Base-by-base conservation (phyloP, 1,139 yeast species). In the Eremothecium sinecaudum region DNA sequence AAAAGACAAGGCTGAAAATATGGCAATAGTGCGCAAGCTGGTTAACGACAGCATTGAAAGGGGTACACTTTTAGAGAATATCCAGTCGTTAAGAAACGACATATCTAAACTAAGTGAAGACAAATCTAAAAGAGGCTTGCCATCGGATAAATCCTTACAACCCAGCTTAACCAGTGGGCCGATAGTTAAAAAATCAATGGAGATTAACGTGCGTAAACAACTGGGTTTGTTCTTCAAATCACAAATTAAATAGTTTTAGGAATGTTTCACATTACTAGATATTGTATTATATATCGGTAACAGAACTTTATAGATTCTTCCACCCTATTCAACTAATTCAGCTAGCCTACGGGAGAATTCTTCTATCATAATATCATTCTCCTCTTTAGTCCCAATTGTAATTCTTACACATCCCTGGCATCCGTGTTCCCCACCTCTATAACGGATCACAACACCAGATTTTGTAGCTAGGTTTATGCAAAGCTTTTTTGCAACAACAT, bases 381-480 rank as follows among this genome's bases (percentile, higher is more conserved):
- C 97, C 37, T 71, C 73, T 23, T 60, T 63, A 0, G 94, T 86
- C 17, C 98, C 98, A 26, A 90, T 66, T 1, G 97, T 80, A 18
- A 87, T 71, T 61, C 98, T 73, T 37, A 90, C 62, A 31, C 84
- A 83, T 22, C 98, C 98, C 3, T 64, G 63, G 57, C 98, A 90
- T 29, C 94, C 93, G 31, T 77, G 69, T 60, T 90, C 98, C 20
- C 66, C 72, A 23, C 98, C 98, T 63, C 98, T 73, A 55, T 73
- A 90, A 56, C 98, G 72, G 10, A 87, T 82, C 33, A 90, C 96
- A 15, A 90, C 86, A 25, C 74, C 75, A 34, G 78, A 72, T 16
- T 71, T 69, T 14, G 69, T 70, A 0, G 98, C 98, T 50, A 90
- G 61, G 24, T 61, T 64, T 39, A 67, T 67, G 58, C 90, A 90